Evolutionary conservation across 371 early-diverging fungal species (phyloP).

Genomic region (Mortierella sp.): DNA sequence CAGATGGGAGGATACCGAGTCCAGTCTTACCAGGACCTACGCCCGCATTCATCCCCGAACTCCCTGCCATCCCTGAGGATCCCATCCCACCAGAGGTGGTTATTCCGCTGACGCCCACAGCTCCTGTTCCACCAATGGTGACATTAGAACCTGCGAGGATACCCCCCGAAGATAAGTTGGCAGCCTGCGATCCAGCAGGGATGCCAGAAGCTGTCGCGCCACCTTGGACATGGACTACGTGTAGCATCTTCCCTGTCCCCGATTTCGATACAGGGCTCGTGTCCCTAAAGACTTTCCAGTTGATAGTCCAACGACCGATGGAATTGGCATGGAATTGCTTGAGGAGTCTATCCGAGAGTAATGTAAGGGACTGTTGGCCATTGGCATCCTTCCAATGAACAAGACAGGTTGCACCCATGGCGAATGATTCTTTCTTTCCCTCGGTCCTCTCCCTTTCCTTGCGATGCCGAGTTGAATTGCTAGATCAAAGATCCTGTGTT

Average conservation of each 20-base stretch:
- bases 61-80: neutral
- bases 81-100: slow-evolving; percentile 20
- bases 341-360: slow-evolving; percentile 53
- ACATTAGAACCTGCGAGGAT: slow-evolving; percentile 3
- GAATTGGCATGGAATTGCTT: slow-evolving; percentile 53
- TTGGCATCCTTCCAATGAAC: slow-evolving; percentile 56
- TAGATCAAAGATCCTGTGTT: no score
- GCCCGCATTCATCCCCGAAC: slow-evolving; percentile 1
- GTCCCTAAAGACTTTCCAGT: slow-evolving; percentile 55
- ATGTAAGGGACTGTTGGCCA: slow-evolving; percentile 52
- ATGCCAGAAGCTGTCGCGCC: slow-evolving; percentile 43
- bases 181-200: slow-evolving; percentile 35
- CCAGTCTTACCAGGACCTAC: slow-evolving; percentile 11
- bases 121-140: slow-evolving; percentile 2
- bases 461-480: no score
- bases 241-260: slow-evolving; percentile 56
- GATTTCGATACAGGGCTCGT: slow-evolving; percentile 54
- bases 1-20: slow-evolving; percentile 14
- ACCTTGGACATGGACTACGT: slow-evolving; percentile 53
- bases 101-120: slow-evolving; percentile 1
- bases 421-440: neutral
- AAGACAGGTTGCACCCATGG: slow-evolving; percentile 55
- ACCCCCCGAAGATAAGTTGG: slow-evolving; percentile 18
- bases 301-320: slow-evolving; percentile 56
- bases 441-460: no score